Percentiles rank a stretch among this genome's conserved stretches.
phyloP scores from a whole-genome alignment of 257 asterid species.

The Parsonsia alboflavescens region DNA sequence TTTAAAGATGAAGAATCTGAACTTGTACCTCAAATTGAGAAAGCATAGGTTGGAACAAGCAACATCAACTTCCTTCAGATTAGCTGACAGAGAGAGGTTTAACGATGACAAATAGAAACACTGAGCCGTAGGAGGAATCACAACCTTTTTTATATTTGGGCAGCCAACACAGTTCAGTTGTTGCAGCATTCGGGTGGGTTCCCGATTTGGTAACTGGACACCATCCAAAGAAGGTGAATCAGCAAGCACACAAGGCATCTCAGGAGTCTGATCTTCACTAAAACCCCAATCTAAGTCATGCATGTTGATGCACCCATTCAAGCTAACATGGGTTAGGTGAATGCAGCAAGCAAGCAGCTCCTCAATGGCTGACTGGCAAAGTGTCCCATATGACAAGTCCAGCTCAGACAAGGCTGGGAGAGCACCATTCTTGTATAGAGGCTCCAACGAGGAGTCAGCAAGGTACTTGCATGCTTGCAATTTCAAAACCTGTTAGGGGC shows the following conservation, averaged over 20 bases:
- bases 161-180: slow-evolving; percentile 95
- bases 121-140: slow-evolving; percentile 72
- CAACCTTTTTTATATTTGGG: slow-evolving; percentile 82
- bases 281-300: slow-evolving; percentile 90
- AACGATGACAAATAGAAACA: slow-evolving; percentile 67
- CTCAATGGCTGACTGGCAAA: slow-evolving; percentile 85
- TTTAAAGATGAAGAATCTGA: slow-evolving; percentile 7
- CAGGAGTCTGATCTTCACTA: slow-evolving; percentile 27
- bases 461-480: slow-evolving; percentile 99
- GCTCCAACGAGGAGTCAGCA: slow-evolving; percentile 70
- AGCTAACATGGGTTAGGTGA: slow-evolving; percentile 81
- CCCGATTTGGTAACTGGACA: slow-evolving; percentile 27
- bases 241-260: slow-evolving; percentile 20
- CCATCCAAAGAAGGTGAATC: not conserved
- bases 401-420: slow-evolving; percentile 83
- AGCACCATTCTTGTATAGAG: slow-evolving; percentile 80
- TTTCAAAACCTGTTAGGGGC: slow-evolving; percentile 59
- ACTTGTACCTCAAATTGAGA: slow-evolving; percentile 84
- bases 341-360: slow-evolving; percentile 87
- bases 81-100: slow-evolving; percentile 80
- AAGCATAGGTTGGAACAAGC: slow-evolving; percentile 68
- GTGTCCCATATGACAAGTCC: slow-evolving; percentile 92
- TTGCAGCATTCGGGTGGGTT: slow-evolving; percentile 58
- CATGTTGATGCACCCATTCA: slow-evolving; percentile 91
- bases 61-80: slow-evolving; percentile 87